Evolutionary conservation across 177 flowering plant species (phyloP), one percentile per base, ranked within the genome.

Genomic region (Vitis hybrid): DNA sequence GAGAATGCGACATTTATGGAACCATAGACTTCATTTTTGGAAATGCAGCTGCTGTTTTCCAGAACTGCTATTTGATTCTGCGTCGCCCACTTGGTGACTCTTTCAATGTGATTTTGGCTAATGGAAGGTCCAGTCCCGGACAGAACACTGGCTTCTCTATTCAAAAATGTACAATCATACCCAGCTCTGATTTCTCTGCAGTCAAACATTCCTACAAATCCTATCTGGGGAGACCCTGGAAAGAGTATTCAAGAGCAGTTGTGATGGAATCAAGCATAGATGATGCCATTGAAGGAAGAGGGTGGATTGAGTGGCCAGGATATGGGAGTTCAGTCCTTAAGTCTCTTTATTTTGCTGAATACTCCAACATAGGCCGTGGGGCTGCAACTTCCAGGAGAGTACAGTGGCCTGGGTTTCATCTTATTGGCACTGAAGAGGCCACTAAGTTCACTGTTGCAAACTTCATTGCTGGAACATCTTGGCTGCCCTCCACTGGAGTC

Each of bases 181-280:
- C 76, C 2, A 56, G 73, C 13, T 67, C 87, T 0, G 89, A 79
- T 6, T 75, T 70, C 9, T 66, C 80, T 2, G 62, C 80, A 0
- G 77, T 66, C 5, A 78, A 76, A 58, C 60, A 65, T 21, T 78
- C 76, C 1, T 64, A 33, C 39, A 45, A 67, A 2, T 78, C 90
- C 2, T 88, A 80, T 58, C 72, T 88, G 5, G 92, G 92, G 2
- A 65, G 92, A 64, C 89, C 92, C 7, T 89, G 91, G 91, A 88
- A 81, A 33, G 29, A 65, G 60, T 88, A 83, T 52, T 80, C 91
- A 1, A 85, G 91, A 33, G 57, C 88, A 0, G 82, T 85, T 8
- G 78, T 87, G 22, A 88, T 89, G 87, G 72, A 81, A 49, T 74
- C 88, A 1, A 74, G 15, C 62, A 84, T 89, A 10, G 88, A 81